These are phyloP conservation scores for Aspergillus aculeatinus DNA, from an alignment of 2,329 filamentous ascomycete genomes.

Conservation along the genomic window DNA sequence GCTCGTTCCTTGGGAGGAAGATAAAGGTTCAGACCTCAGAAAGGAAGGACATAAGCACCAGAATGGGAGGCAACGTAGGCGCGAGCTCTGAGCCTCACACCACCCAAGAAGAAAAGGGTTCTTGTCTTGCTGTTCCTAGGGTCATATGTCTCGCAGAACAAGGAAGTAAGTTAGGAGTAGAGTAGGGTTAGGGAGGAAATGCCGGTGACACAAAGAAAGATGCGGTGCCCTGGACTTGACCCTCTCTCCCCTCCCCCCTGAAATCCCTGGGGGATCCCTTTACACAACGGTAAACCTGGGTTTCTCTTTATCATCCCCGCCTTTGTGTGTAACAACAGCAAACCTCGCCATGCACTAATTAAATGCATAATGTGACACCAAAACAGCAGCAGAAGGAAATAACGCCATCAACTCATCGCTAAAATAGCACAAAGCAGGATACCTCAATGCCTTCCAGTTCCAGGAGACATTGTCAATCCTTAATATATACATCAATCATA, in stretches of 20 bases:
- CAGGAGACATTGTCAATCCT: neutral
- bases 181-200: too few relatives aligned
- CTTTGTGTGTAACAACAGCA: neutral
- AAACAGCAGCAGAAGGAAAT: neutral
- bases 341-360: neutral
- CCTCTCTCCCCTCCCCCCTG: neutral
- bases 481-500: neutral
- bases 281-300: neutral
- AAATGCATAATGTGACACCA: neutral
- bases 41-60: too few relatives aligned
- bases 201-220: too few relatives aligned
- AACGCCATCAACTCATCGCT: neutral
- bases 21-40: too few relatives aligned
- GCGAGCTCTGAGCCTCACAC: too few relatives aligned
- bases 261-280: neutral
- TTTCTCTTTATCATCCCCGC: neutral
- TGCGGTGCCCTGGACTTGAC: too few relatives aligned
- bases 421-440: neutral
- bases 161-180: too few relatives aligned
- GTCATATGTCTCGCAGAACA: too few relatives aligned
- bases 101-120: neutral
- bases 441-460: neutral
- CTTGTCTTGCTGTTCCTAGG: neutral
- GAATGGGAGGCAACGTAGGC: too few relatives aligned
- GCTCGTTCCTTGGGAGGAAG: too few relatives aligned